Evolutionary conservation across 2,329 filamentous ascomycete species (phyloP), one percentile per base, ranked within the genome.

Genomic region (Penicillium sclerotigenum): DNA sequence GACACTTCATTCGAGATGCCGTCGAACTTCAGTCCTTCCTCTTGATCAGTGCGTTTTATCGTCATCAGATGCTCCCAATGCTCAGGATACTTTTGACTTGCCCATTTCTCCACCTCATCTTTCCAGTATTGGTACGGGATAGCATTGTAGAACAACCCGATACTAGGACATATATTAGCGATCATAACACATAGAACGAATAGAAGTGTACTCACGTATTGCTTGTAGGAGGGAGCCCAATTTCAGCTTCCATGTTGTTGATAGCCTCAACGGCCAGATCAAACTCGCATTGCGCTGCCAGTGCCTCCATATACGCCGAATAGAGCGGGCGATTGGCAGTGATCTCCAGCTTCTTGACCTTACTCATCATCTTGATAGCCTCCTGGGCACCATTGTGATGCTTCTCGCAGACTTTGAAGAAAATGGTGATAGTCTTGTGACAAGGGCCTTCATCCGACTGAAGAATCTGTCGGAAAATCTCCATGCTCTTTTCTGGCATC

Each of bases 391-490:
- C 77, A 34, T 74, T 73, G 47, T 71, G 68, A 54, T 77, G 80
- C 58, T 77, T 78, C 70, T 95, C 87, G 70, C 91, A 93, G 1
- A 87, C 84, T 63, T 87, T 86, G 64, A 99, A 90, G 2, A 91
- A 87, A 33, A 94, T 87, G 43, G 87, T 85, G 36, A 99, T 81
- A 59, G 87, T 92, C 58, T 85, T 83, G 65, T 94, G 91, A 1
- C 87, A 88, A 0, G 94, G 94, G 0, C 94, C 94, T 73, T 97
- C 92, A n/a, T 81, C 80, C 0, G 87, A 91, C 54, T 84, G 82
- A n/a, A 87, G 86, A 55, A 99, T 91, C 46, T 95, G 85, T 52
- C 85, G 80, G 91, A 92, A 97, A 68, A 91, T 90, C 47, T 87
- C 84, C 60, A 96, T 77, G 1, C 89, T 90, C 52, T 83, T 83